A percentile compares a stretch with the other conserved stretches of the same genome.
These are phyloP conservation scores for Paraphaeosphaeria minitans DNA, from an alignment of 2,329 filamentous ascomycete species.

Conservation along the genomic window DNA sequence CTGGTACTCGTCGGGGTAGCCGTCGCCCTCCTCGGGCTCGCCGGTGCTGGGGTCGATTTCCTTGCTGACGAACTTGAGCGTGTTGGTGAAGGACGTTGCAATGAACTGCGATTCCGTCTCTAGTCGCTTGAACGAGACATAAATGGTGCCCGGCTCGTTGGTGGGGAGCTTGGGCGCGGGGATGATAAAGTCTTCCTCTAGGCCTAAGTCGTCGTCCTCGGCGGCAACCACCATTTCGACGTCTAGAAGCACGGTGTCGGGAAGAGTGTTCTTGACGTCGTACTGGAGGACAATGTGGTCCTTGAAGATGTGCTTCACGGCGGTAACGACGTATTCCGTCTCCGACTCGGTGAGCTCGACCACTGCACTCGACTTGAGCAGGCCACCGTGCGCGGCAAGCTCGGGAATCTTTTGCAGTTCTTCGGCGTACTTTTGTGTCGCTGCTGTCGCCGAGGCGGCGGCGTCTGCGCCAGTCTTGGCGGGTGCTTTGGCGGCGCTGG, in stretches of 20 bases:
- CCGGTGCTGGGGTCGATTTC: constrained; percentile 95
- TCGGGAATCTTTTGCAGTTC: constrained; percentile 89
- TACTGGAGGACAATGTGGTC: constrained; percentile 95
- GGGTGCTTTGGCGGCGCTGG: constrained; percentile 78
- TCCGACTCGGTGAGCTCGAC: constrained; percentile 95
- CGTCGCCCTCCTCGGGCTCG: constrained; percentile 81
- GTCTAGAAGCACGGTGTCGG: constrained; percentile 65
- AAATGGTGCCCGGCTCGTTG: constrained; percentile 89
- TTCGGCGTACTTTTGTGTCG: constrained; percentile 86
- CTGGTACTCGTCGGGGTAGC: constrained; percentile 98
- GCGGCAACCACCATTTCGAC: constrained; percentile 76
- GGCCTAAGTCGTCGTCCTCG: constrained; percentile 72
- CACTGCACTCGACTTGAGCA: constrained; percentile 87
- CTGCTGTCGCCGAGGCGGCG: constrained; percentile 75
- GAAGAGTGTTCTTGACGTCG: constrained; percentile 95
- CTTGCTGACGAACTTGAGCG: constrained; percentile 96
- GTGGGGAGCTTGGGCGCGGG: constrained; percentile 81
- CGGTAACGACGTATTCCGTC: constrained; percentile 93
- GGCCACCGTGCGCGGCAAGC: constrained; percentile 83
- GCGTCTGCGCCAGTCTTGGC: constrained; percentile 72
- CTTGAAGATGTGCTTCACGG: constrained; percentile 98
- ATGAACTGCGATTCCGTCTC: constrained; percentile 78
- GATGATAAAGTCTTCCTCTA: constrained; percentile 90
- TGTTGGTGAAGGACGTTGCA: constrained; percentile 82
- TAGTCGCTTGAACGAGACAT: constrained; percentile 89